Base-by-base conservation (phyloP, 768 basidiomycete genomes). In the Symmetrospora coprosmae region DNA sequence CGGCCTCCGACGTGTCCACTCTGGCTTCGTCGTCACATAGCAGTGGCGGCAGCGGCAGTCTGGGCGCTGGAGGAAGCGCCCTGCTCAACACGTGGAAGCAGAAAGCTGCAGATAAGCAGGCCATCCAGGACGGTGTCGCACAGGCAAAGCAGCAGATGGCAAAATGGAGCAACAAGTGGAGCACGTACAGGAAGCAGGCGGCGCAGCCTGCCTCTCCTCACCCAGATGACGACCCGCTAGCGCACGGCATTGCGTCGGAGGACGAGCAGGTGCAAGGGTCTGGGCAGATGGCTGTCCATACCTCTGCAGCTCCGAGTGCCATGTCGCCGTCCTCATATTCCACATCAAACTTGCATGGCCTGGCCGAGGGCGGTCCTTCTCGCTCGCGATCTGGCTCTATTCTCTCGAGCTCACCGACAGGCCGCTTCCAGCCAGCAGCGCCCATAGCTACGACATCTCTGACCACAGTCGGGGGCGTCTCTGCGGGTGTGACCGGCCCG, bases 41-140 rank as follows among this genome's bases (percentile, higher is more conserved):
- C 59, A 2, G 33, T 64, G n/a, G n/a, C n/a, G n/a, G n/a, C n/a
- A n/a, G n/a, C n/a, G n/a, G n/a, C n/a, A n/a, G n/a, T n/a, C n/a
- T n/a, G n/a, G n/a, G n/a, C n/a, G n/a, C n/a, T n/a, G n/a, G n/a
- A n/a, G n/a, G n/a, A n/a, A n/a, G n/a, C n/a, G n/a, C n/a, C n/a
- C n/a, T n/a, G 9, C 19, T 64, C 27, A 40, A 63, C 14, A 47
- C 28, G 6, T 60, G 60, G 60, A 49, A 50, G 23, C 35, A 62
- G 7, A 64, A 64, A 45, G 62, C 62, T 16, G 41, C 62, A 1
- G 62, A 64, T 31, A 64, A 64, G 38, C 60, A 61, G 35, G 62
- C 62, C 21, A 27, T 64, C 11, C 56, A 58, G 59, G 25, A 25
- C 11, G 31, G 55, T 38, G 55, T 59, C 6, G 31, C 31, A 13